A percentile compares a stretch with the other conserved stretches of the same genome.
phyloP scores from a whole-genome alignment of 805 yeast genomes.

The Starmerella powellii region DNA sequence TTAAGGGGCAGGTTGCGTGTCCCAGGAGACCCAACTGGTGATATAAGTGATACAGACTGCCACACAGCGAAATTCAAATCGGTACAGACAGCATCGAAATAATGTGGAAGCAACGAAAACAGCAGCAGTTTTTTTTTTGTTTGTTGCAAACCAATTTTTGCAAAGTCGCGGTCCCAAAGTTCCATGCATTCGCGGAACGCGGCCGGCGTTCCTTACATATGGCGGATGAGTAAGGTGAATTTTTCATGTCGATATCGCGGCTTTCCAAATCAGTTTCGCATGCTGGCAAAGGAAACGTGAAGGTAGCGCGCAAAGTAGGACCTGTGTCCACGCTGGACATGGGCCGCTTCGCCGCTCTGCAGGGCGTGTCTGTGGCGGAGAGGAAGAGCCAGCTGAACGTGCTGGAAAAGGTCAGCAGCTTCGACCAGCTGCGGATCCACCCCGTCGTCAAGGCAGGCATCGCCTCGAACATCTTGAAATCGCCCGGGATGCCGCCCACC shows the following conservation, averaged over 20 bases:
- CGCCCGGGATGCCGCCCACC: conserved; percentile 38
- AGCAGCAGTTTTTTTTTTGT: too few species aligned
- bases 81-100: too few species aligned
- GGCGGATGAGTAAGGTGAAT: background rate
- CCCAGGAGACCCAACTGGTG: too few species aligned
- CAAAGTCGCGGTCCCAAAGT: too few species aligned
- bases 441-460: conserved; percentile 56
- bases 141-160: too few species aligned
- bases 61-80: too few species aligned
- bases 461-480: conserved; percentile 37
- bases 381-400: conserved; percentile 29
- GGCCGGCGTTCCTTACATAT: too few species aligned
- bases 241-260: background rate
- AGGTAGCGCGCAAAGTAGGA: conserved; percentile 9
- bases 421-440: conserved; percentile 53
- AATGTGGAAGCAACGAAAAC: too few species aligned
- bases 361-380: conserved; percentile 22
- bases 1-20: too few species aligned
- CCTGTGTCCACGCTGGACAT: conserved; percentile 25
- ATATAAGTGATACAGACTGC: too few species aligned
- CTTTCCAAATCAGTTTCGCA: conserved; percentile 12
- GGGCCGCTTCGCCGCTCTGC: conserved; percentile 26
- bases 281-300: conserved; percentile 16
- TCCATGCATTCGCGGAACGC: too few species aligned
- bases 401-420: conserved; percentile 44